These are phyloP conservation scores for Ampelocalamus luodianensis DNA, from an alignment of 176 grass and related monocot genomes.

Conservation along the genomic window DNA sequence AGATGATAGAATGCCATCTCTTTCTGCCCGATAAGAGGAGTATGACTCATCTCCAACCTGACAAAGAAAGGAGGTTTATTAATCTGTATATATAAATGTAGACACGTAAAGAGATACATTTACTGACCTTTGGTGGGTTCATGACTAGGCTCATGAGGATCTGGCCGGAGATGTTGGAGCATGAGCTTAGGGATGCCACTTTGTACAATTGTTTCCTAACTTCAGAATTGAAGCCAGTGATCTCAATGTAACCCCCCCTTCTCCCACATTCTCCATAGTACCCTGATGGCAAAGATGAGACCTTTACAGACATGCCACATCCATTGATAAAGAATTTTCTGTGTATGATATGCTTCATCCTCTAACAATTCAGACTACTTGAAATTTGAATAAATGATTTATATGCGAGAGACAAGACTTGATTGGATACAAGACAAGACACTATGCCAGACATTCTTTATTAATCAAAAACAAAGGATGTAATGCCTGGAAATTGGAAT, in stretches of 20 bases:
- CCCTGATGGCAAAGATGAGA: neutral
- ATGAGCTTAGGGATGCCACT: neutral
- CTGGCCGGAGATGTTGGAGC: neutral
- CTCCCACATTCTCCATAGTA: neutral
- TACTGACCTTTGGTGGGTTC: neutral
- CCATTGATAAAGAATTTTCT: neutral
- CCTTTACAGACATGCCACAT: neutral
- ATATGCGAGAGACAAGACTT: neutral
- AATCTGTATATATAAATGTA: neutral
- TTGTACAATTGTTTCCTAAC: neutral
- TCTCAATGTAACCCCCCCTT: too few relatives aligned
- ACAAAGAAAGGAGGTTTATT: constrained; percentile 43
- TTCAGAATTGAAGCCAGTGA: too few relatives aligned
- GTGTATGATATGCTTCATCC: neutral
- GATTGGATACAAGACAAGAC: neutral
- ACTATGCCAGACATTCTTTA: neutral
- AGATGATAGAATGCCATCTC: constrained; percentile 58
- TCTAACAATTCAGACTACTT: neutral
- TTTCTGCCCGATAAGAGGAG: constrained; percentile 57
- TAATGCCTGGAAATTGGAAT: neutral
- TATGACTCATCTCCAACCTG: constrained; percentile 87
- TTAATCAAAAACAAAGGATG: neutral
- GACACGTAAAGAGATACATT: neutral
- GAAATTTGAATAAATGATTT: neutral
- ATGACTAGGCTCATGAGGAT: neutral